Evolutionary conservation across 345 rosid species (phyloP), one percentile per base, ranked within the genome.

Genomic region (Theobroma cacao): DNA sequence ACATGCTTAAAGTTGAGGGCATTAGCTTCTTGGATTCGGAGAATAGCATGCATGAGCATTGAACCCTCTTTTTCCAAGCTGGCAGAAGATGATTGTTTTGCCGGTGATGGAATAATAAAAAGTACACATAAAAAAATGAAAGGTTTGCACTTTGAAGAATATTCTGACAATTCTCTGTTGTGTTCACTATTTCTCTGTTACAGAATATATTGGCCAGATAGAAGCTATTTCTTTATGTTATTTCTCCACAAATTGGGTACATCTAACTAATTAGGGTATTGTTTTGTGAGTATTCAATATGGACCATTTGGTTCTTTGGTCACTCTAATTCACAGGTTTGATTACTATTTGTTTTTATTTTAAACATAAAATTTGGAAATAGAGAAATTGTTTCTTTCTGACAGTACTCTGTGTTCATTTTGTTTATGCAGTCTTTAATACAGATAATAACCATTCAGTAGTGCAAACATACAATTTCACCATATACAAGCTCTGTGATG

Each of bases 361-460:
- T 38, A 2, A 11, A 12, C 1, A 0, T 5, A 45, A 45, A 45
- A 12, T 45, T 5, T 12, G 15, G 15, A 13, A 15, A 40, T 40
- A 40, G 4, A 13, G 2, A 47, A 14, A 15, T 61, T 17, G 43
- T 3, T n/a, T n/a, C n/a, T n/a, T n/a, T 10, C 43, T 55, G 2
- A 76, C 33, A 8, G 7, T 3, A 22, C 5, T 10, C 20, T 52
- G 22, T 30, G 10, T 59, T 18, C 0, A 22, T 77, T 12, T 34
- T 31, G 5, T 59, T 12, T 1, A 33, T 81, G 87, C 91, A 96
- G 99, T 92, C 38, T 96, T 96, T 66, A 92, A 92, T 83, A 94
- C 99, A n/a, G 90, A 96, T 50, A 94, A 72, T 59, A 96, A 94
- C 81, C 99, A 94, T 81, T 92, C 99, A 1, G 92, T 96, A 17